Conservation (phyloP, 306 rosid genomes). For the Luffa acutangula region DNA sequence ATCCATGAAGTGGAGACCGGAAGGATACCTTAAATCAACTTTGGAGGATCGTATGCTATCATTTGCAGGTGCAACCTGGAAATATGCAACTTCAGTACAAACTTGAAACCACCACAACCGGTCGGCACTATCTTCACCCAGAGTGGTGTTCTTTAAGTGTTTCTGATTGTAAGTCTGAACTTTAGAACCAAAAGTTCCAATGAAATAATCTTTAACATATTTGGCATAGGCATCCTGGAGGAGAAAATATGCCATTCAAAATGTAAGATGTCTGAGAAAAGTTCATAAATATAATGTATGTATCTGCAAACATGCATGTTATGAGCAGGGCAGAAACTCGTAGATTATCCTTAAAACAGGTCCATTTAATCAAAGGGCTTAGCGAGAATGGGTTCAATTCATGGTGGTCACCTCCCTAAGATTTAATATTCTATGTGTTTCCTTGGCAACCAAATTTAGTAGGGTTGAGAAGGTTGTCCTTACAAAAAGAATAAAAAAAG, state of each 20-base stretch:
- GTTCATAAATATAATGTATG: not conserved
- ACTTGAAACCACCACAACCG: constrained; percentile 99
- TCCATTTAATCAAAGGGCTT: too few relatives aligned
- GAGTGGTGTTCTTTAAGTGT: constrained; percentile 52
- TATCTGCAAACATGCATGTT: not conserved
- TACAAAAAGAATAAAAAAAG: too few relatives aligned
- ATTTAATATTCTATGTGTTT: too few relatives aligned
- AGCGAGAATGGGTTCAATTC: too few relatives aligned
- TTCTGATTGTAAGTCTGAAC: constrained; percentile 50
- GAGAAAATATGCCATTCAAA: not conserved
- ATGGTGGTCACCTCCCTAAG: too few relatives aligned
- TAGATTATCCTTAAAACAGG: not conserved
- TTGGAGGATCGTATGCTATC: constrained; percentile 79
- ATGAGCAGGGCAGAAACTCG: not conserved
- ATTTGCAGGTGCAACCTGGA: constrained; percentile 90
- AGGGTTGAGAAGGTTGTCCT: too few relatives aligned
- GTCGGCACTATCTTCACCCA: constrained; percentile 37
- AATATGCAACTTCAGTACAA: constrained; percentile 90
- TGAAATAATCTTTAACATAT: constrained; percentile 50
- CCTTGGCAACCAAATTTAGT: too few relatives aligned
- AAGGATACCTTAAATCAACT: constrained; percentile 56
- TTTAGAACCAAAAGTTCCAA: constrained; percentile 33
- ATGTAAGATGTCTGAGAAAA: not conserved
- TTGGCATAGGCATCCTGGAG: constrained; percentile 74
- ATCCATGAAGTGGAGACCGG: constrained; percentile 1